phyloP scores from a whole-genome alignment of 2,329 filamentous ascomycete genomes.

The Fusarium sp. region DNA sequence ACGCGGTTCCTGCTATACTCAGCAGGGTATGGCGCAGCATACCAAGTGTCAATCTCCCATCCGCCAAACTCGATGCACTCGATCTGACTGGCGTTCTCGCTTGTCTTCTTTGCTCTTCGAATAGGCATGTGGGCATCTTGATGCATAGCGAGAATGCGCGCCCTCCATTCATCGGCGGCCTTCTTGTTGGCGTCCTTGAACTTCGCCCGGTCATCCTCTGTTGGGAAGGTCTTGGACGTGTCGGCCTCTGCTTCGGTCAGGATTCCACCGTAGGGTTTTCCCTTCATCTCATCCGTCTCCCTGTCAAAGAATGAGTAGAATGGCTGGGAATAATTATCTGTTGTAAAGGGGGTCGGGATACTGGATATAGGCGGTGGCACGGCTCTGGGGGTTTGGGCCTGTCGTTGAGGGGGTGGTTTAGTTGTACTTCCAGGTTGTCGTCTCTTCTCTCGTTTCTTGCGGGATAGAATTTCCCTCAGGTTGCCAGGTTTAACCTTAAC shows the following conservation, averaged over 20 bases:
- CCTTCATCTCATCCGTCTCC: constrained; percentile 87
- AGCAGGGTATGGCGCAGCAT: constrained; percentile 96
- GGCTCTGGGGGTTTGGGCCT: constrained; percentile 37
- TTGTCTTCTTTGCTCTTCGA: constrained; percentile 76
- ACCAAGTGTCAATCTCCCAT: constrained; percentile 99
- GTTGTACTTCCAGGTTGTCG: constrained; percentile 37
- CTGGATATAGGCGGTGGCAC: constrained; percentile 35
- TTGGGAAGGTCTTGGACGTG: constrained; percentile 86
- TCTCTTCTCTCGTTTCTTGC: constrained; percentile 48
- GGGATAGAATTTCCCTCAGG: constrained; percentile 50
- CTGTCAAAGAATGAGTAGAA: constrained; percentile 91
- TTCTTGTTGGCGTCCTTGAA: constrained; percentile 92
- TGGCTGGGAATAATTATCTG: constrained; percentile 73
- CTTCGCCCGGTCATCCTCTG: constrained; percentile 78
- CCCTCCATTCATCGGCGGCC: constrained; percentile 91
- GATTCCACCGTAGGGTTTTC: constrained; percentile 95
- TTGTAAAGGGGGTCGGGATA: constrained; percentile 65
- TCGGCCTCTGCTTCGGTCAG: constrained; percentile 89
- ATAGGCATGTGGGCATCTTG: constrained; percentile 68
- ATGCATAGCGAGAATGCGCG: constrained; percentile 67
- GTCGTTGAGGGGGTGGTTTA: constrained; percentile 39
- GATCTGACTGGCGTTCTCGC: constrained; percentile 93
- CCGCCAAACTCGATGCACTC: constrained; percentile 98
- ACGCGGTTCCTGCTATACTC: constrained; percentile 97
- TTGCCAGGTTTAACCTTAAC: constrained; percentile 51